Evolutionary conservation across 345 rosid species (phyloP), one percentile per base, ranked within the genome.

Genomic region (Aquilaria sinensis): DNA sequence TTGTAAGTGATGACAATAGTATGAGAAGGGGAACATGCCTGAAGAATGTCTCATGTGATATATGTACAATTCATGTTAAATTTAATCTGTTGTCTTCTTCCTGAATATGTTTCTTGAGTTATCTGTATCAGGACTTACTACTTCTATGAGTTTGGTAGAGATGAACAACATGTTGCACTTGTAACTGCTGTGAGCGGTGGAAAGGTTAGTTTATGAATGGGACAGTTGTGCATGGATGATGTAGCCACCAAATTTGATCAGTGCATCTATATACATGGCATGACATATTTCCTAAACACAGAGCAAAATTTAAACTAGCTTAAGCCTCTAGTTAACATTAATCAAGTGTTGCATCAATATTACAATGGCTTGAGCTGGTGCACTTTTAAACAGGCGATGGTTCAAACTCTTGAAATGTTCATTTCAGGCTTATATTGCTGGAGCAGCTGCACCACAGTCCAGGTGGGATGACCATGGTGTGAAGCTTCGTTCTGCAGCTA

Each of bases 391-490:
- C 23, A 23, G 23, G 23, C 23, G 23, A 23, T 23, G 23, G 23
- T 23, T 23, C 23, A 23, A 23, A 23, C 23, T 23, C 23, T 23
- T 23, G 23, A 23, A 23, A 0, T 47, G 5, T n/a, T 9, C 47
- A 33, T 37, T 14, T 43, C 73, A 89, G 97, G 90, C 82, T 72
- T 76, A 74, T 67, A 81, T 93, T 29, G 90, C 89, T 53, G 98
- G 98, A 80, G 96, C 97, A 70, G 81, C 89, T 30, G 98, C 96
- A 2, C 92, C 96, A 2, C 77, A 78, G 72, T 84, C 86, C 51
- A 81, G 78, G 72, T 88, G 96, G 96, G 82, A 86, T 55, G 85
- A 81, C 32, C 96, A 88, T 67, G 96, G 89, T 0, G 74, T 86
- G 62, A 83, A 72, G 80, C 86, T 91, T 70, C 84, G 94, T 16